phyloP scores from a whole-genome alignment of 768 basidiomycete species.

The Tulasnella sp. region DNA sequence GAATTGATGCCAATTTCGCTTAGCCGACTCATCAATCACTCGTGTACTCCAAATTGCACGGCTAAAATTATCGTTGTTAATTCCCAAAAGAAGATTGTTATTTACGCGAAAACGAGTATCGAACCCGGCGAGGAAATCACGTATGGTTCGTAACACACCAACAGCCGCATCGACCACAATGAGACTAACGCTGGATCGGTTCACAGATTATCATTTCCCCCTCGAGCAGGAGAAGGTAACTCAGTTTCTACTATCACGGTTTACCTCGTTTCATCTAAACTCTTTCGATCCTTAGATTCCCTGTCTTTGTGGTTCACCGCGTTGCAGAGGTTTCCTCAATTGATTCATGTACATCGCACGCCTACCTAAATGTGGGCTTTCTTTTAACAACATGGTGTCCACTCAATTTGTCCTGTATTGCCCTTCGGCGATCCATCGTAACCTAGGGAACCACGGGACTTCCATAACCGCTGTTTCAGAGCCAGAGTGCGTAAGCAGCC shows the following conservation, averaged over 20 bases:
- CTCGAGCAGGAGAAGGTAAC: constrained; percentile 86
- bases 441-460: no score
- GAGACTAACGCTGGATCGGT: background rate
- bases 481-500: no score
- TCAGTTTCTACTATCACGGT: background rate
- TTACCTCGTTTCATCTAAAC: background rate
- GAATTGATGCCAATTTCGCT: background rate
- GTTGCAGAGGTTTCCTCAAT: constrained; percentile 93
- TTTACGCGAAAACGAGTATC: constrained; percentile 94
- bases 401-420: no score
- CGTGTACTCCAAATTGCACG: constrained; percentile 70
- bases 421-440: no score
- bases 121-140: constrained; percentile 97
- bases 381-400: no score
- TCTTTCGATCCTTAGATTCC: constrained; percentile 39
- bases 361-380: no score
- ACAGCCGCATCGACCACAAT: background rate
- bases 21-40: constrained; percentile 97
- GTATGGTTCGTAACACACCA: constrained; percentile 51
- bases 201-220: constrained; percentile 93
- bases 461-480: no score
- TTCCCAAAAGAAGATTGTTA: constrained; percentile 96
- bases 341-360: constrained; percentile 33
- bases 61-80: constrained; percentile 41
- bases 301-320: constrained; percentile 78